phyloP scores from a whole-genome alignment of 768 basidiomycete species.

The Boletus bicolor region DNA sequence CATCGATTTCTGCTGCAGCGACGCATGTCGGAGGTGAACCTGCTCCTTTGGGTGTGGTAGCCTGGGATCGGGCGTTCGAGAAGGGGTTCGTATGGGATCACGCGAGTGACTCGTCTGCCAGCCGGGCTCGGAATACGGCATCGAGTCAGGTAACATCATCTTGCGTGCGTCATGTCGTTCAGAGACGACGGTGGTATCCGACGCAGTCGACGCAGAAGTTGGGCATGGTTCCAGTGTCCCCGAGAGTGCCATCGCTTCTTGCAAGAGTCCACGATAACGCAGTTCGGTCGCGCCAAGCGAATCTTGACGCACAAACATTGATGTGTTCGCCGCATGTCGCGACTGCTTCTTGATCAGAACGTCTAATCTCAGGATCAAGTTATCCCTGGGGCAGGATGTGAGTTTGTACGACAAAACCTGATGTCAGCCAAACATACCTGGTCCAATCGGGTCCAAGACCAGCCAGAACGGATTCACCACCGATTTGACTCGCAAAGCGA shows the following conservation, averaged over 20 bases:
- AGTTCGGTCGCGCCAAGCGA: conserved; percentile 38
- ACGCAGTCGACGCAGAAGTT: conserved; percentile 9
- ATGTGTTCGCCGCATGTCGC: conserved; percentile 6
- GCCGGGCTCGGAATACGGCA: conserved; percentile 40
- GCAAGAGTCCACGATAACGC: conserved; percentile 51
- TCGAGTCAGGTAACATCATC: conserved; percentile 40
- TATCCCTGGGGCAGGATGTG: conserved; percentile 11
- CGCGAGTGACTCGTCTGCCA: conserved; percentile 30
- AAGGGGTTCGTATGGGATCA: conserved; percentile 59
- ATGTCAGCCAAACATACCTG: conserved; percentile 40
- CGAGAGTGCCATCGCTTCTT: conserved; percentile 27
- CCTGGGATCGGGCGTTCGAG: conserved; percentile 45
- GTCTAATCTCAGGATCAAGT: conserved; percentile 30
- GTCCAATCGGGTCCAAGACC: conserved; percentile 54
- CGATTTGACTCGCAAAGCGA: conserved; percentile 51
- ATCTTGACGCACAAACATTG: background rate
- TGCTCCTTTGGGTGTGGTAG: conserved; percentile 58
- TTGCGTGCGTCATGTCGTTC: conserved; percentile 39
- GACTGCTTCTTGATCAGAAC: conserved; percentile 29
- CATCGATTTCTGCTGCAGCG: conserved; percentile 36
- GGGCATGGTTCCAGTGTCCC: conserved; percentile 16
- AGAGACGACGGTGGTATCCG: conserved; percentile 35
- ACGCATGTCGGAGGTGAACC: conserved; percentile 57
- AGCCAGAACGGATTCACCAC: conserved; percentile 40
- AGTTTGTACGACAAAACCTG: background rate